These are phyloP conservation scores for Abrus precatorius DNA, from an alignment of 306 rosid species.

Conservation along the genomic window DNA sequence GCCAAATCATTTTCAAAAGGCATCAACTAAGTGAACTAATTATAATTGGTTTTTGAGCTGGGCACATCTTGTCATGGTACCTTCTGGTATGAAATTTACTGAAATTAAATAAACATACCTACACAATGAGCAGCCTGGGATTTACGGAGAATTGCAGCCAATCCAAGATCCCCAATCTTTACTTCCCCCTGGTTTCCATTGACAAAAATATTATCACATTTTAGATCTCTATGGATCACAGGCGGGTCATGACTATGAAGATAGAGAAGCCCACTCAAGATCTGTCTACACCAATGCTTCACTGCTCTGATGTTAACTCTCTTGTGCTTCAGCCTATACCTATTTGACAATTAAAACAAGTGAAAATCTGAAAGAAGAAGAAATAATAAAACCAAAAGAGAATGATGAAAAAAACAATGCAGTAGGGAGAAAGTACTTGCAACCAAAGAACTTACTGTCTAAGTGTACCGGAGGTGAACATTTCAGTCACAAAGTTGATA, in stretches of 20 bases:
- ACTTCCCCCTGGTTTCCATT: slow-evolving; percentile 98
- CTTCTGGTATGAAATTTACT: neutral
- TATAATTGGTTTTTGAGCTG: neutral
- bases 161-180: slow-evolving; percentile 97
- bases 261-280: slow-evolving; percentile 89
- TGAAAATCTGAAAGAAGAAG: neutral
- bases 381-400: slow-evolving; percentile 35
- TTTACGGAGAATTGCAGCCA: slow-evolving; percentile 89
- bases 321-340: slow-evolving; percentile 91
- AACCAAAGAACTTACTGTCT: slow-evolving; percentile 74
- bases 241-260: slow-evolving; percentile 95
- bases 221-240: slow-evolving; percentile 98
- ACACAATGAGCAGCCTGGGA: slow-evolving; percentile 93
- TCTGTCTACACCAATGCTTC: slow-evolving; percentile 98
- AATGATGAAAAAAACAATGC: slow-evolving; percentile 15
- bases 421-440: neutral
- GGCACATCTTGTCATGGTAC: neutral
- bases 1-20: slow-evolving; percentile 34
- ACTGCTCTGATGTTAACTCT: slow-evolving; percentile 92
- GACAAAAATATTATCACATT: slow-evolving; percentile 90
- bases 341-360: slow-evolving; percentile 43
- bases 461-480: slow-evolving; percentile 98
- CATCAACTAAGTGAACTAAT: slow-evolving; percentile 36
- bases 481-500: slow-evolving; percentile 93
- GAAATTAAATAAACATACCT: slow-evolving; percentile 62